Evolutionary conservation across 2,329 filamentous ascomycete genomes (phyloP).

Genomic region (Neonectria coccinea): DNA sequence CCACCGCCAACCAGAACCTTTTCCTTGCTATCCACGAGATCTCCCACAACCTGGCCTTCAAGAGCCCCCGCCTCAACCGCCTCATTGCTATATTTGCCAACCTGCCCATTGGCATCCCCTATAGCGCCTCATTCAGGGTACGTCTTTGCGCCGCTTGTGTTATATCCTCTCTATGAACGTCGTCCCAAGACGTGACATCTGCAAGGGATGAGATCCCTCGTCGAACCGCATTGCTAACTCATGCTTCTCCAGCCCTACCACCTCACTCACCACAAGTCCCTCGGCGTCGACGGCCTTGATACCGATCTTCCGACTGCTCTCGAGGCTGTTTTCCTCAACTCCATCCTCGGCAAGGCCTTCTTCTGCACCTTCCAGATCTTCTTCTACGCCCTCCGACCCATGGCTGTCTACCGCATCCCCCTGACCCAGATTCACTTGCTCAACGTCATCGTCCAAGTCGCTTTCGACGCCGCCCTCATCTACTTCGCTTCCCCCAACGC

Average conservation of each 20-base stretch:
- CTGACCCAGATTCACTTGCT: slow-evolving; percentile 86
- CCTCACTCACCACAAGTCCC: slow-evolving; percentile 97
- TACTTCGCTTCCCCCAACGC: slow-evolving; percentile 70
- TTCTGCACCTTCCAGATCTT: slow-evolving; percentile 99
- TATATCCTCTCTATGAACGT: not conserved
- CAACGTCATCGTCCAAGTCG: slow-evolving; percentile 82
- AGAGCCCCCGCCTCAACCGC: slow-evolving; percentile 81
- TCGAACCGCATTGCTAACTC: slow-evolving; percentile 37
- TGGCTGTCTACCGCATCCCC: slow-evolving; percentile 91
- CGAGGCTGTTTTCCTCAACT: slow-evolving; percentile 94
- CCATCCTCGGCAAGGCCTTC: slow-evolving; percentile 95
- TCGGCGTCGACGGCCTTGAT: slow-evolving; percentile 95
- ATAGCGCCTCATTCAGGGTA: slow-evolving; percentile 94
- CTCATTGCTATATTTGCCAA: slow-evolving; percentile 94
- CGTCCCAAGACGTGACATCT: not conserved
- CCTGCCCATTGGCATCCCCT: slow-evolving; percentile 93
- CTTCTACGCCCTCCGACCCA: slow-evolving; percentile 96
- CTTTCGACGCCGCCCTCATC: slow-evolving; percentile 80
- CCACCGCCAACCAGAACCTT: slow-evolving; percentile 97
- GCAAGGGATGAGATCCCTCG: not conserved
- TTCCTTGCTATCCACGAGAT: slow-evolving; percentile 99
- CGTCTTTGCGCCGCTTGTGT: slow-evolving; percentile 45
- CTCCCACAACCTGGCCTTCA: slow-evolving; percentile 96
- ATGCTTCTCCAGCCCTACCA: slow-evolving; percentile 81
- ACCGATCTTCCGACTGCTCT: slow-evolving; percentile 93